phyloP scores from a whole-genome alignment of 805 yeast species.

The Ogataea pini region DNA sequence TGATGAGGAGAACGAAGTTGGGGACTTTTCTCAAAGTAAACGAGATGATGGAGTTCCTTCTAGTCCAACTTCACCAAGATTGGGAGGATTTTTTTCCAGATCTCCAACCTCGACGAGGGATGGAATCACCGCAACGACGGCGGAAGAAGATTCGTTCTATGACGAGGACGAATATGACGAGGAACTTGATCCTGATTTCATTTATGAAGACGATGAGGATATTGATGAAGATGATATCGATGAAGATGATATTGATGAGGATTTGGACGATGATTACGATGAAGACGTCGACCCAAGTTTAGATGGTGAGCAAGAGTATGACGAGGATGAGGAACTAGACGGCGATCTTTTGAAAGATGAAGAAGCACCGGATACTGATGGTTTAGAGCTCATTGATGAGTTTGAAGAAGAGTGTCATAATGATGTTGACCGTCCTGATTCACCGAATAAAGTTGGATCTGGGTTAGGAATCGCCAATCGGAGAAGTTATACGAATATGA shows the following conservation, averaged over 20 bases:
- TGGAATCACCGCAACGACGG: constrained; percentile 33
- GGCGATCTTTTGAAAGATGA: constrained; percentile 16
- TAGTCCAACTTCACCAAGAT: constrained; percentile 18
- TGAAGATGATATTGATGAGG: constrained; percentile 30
- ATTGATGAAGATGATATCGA: constrained; percentile 37
- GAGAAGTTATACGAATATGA: constrained; percentile 16
- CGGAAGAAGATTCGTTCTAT: constrained; percentile 35
- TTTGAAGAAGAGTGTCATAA: background rate
- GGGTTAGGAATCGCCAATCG: constrained; percentile 17
- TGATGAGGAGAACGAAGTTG: constrained; percentile 39
- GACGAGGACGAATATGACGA: constrained; percentile 33
- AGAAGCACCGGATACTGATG: constrained; percentile 12
- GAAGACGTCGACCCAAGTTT: constrained; percentile 36
- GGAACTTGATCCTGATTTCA: constrained; percentile 22
- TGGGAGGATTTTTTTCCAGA: constrained; percentile 22
- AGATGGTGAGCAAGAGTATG: constrained; percentile 28
- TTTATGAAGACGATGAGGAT: constrained; percentile 30
- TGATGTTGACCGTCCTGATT: constrained; percentile 5
- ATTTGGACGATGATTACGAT: constrained; percentile 33
- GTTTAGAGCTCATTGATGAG: constrained; percentile 6
- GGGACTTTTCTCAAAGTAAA: constrained; percentile 27
- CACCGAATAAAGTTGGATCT: background rate
- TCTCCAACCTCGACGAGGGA: constrained; percentile 18
- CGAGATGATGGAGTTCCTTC: constrained; percentile 8
- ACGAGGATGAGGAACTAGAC: constrained; percentile 21